These are phyloP conservation scores for Aspergillus sp. DNA, from an alignment of 2,329 filamentous ascomycete species.

Conservation along the genomic window DNA sequence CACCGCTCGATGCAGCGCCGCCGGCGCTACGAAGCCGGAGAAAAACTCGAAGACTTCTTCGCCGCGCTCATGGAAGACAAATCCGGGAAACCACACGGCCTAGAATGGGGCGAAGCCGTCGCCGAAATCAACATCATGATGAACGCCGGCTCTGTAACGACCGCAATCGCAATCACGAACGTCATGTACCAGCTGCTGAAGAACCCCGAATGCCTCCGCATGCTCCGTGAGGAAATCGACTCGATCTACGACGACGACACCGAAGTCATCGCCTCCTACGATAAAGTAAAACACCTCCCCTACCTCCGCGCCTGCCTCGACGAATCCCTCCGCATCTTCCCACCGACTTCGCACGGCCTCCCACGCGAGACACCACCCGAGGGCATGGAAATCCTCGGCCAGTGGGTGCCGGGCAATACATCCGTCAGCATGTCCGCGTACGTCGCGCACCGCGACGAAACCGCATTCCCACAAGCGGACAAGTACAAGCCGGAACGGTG, in stretches of 20 bases:
- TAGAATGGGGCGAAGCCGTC: slow-evolving; percentile 63
- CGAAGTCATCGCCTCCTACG: slow-evolving; percentile 54
- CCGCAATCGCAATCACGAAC: slow-evolving; percentile 58
- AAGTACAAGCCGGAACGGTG: slow-evolving; percentile 49
- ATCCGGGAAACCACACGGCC: slow-evolving; percentile 49
- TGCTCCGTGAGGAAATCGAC: slow-evolving; percentile 54
- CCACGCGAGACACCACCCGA: slow-evolving; percentile 52
- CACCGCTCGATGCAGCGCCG: slow-evolving; percentile 46
- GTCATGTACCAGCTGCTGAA: slow-evolving; percentile 58
- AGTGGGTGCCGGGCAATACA: slow-evolving; percentile 52
- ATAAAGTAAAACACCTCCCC: slow-evolving; percentile 56
- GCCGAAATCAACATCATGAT: slow-evolving; percentile 54
- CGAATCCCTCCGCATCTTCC: slow-evolving; percentile 53
- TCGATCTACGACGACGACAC: slow-evolving; percentile 36
- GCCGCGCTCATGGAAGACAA: slow-evolving; percentile 59
- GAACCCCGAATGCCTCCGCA: slow-evolving; percentile 47
- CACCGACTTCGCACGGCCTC: slow-evolving; percentile 51
- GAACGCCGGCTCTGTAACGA: slow-evolving; percentile 59
- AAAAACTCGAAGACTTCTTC: slow-evolving; percentile 65
- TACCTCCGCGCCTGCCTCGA: slow-evolving; percentile 59
- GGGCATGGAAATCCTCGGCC: slow-evolving; percentile 49
- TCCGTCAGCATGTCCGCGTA: slow-evolving; percentile 50
- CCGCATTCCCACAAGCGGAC: slow-evolving; percentile 44
- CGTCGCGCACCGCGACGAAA: slow-evolving; percentile 43
- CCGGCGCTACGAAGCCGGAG: slow-evolving; percentile 48